phyloP scores from a whole-genome alignment of 257 asterid genomes.

The Anisodus acutangulus region DNA sequence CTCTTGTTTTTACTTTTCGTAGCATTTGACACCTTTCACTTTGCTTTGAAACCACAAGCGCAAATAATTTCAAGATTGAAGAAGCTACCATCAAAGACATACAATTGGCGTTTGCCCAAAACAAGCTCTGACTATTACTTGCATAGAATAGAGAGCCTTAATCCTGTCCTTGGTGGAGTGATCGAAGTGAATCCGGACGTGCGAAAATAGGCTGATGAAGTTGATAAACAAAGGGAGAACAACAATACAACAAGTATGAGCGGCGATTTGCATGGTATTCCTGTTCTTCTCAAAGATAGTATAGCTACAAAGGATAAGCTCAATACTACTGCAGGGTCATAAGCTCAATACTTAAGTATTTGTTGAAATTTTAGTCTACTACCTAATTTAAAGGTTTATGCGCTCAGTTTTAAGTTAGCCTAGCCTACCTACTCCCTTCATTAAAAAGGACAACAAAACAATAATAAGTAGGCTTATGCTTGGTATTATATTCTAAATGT shows the following conservation, averaged over 20 bases:
- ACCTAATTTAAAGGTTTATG: too few species aligned
- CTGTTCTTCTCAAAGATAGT: constrained; percentile 72
- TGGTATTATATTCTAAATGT: too few species aligned
- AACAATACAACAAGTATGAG: constrained; percentile 25
- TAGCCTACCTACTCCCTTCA: too few species aligned
- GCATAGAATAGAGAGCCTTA: constrained; percentile 49
- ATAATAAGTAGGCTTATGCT: too few species aligned
- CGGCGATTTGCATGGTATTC: constrained; percentile 56
- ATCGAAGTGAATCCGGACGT: constrained; percentile 74
- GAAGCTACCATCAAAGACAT: constrained; percentile 60
- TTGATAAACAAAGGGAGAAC: constrained; percentile 44
- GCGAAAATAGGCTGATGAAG: constrained; percentile 49
- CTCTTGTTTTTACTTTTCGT: too few species aligned
- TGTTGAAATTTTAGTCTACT: too few species aligned
- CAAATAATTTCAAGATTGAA: constrained; percentile 44
- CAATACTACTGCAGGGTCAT: constrained; percentile 65
- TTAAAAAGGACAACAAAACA: too few species aligned
- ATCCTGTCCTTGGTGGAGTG: constrained; percentile 61
- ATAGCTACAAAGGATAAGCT: constrained; percentile 63
- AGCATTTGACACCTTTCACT: too few species aligned
- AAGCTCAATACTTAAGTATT: constrained; percentile 34
- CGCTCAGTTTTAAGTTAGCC: too few species aligned
- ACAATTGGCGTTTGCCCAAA: constrained; percentile 41
- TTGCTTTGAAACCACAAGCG: neutral
- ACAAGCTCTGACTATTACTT: constrained; percentile 47